phyloP scores from a whole-genome alignment of 2,329 filamentous ascomycete species.

The Dactylonectria estremocensis region DNA sequence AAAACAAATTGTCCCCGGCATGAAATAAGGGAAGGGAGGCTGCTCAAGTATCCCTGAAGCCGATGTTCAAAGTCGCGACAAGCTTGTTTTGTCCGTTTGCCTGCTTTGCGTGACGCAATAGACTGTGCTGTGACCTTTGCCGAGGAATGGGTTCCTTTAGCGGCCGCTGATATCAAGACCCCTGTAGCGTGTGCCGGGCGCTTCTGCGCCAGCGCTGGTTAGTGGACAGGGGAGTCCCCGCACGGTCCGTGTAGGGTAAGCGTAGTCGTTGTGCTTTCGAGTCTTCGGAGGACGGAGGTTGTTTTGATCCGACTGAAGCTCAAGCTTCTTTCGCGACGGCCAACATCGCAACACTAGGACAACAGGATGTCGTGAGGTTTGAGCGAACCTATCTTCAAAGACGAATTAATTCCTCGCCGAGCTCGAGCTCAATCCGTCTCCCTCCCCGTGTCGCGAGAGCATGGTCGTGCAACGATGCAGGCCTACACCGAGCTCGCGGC shows the following conservation, averaged over 20 bases:
- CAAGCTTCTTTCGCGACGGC: conserved; percentile 28
- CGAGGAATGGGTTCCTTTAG: conserved; percentile 15
- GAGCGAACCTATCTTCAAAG: not conserved
- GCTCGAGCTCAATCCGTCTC: conserved; percentile 37
- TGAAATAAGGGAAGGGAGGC: conserved; percentile 33
- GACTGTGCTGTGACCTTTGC: conserved; percentile 14
- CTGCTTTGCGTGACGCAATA: conserved; percentile 49
- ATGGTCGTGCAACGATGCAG: conserved; percentile 78
- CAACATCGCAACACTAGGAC: conserved; percentile 21
- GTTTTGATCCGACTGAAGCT: conserved; percentile 30
- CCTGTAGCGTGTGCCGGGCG: not conserved
- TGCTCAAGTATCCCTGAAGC: conserved; percentile 29
- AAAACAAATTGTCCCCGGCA: not conserved
- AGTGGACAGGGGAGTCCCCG: not conserved
- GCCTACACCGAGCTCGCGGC: conserved; percentile 97
- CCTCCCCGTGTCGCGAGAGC: conserved; percentile 41
- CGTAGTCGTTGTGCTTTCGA: not conserved
- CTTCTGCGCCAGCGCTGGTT: not conserved
- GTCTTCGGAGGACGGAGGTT: conserved; percentile 22
- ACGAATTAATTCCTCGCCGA: conserved; percentile 12
- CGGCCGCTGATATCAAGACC: conserved; percentile 11
- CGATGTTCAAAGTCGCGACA: conserved; percentile 22
- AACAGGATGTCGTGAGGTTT: not conserved
- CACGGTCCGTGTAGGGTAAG: not conserved
- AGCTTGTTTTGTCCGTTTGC: conserved; percentile 35